Conservation (phyloP, 352 stramenopile genomes). For the Pythium monospermum region DNA sequence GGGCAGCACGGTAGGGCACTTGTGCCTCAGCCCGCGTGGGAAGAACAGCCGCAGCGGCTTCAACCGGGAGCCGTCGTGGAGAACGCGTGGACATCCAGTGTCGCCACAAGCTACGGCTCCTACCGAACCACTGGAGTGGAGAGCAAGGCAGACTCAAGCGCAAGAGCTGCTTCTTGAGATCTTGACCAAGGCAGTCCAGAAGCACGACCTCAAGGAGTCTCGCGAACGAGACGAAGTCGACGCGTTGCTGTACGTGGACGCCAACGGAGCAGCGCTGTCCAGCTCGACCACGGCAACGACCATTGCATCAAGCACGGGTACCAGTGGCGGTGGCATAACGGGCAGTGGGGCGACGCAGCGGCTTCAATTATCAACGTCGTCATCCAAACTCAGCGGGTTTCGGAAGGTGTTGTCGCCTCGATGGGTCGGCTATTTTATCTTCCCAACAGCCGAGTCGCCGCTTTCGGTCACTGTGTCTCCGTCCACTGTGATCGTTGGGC, state of each 20-base stretch:
- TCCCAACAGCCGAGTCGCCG: constrained; percentile 19
- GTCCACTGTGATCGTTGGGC: constrained; percentile 44
- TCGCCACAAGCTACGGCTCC: constrained; percentile 1
- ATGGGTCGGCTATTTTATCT: constrained; percentile 68
- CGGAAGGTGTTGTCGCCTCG: constrained; percentile 51
- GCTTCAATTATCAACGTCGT: constrained; percentile 38
- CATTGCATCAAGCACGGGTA: not conserved
- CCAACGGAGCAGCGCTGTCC: not conserved
- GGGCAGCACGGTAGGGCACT: constrained; percentile 24
- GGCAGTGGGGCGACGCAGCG: constrained; percentile 18
- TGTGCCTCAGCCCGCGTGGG: constrained; percentile 51
- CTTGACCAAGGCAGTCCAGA: constrained; percentile 61
- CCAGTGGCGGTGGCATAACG: not conserved
- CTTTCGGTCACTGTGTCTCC: constrained; percentile 26
- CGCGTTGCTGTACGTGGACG: constrained; percentile 15
- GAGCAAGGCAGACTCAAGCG: constrained; percentile 34
- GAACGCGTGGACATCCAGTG: too few species aligned
- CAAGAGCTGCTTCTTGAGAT: constrained; percentile 63
- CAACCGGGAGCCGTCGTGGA: too few species aligned
- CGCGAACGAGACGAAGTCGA: constrained; percentile 41
- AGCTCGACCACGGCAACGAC: not conserved
- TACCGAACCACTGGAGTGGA: not conserved
- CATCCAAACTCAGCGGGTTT: constrained; percentile 44
- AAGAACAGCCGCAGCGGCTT: too few species aligned
- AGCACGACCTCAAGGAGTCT: constrained; percentile 64